Base-by-base conservation (phyloP, 768 basidiomycete species). In the Mycena epipterygia region DNA sequence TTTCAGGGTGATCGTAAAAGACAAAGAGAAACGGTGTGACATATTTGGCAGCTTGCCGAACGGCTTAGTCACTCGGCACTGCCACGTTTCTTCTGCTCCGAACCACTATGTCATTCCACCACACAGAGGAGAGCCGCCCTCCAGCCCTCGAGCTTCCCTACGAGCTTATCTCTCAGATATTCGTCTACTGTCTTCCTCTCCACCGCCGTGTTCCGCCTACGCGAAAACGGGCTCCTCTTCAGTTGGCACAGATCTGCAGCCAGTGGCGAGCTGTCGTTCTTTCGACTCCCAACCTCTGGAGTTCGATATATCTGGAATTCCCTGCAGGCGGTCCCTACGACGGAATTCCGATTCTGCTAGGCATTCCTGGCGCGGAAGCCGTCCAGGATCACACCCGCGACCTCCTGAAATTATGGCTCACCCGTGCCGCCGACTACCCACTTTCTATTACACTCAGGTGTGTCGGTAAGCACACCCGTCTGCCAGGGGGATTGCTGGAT, bases 321-420 rank as follows among this genome's bases (percentile, higher is more conserved):
- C 21, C 23, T 11, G 32, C 9, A 8, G 13, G 6, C 5, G 27
- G 12, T 3, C 17, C 64, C 23, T 64, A 55, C 41, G 39, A 64
- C n/a, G 65, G 33, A 9, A 51, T 51, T 0, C 27, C 46, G 6
- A 12, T 7, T 0, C 53, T 57, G 6, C 25, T 58, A 12, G 41
- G 41, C 9, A 25, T 13, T 7, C 23, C n/a, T 17, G 46, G 51
- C 25, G 21, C 56, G 2, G 32, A n/a, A 7, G 9, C 32, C 3
- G 41, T n/a, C 27, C 30, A 35, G 1, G 42, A 48, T 32, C 27
- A 37, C 27, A 39, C 56, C 1, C 6, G 29, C 17, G 27, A 35
- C 29, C 65, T 67, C 9, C 8, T 59, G 44, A 56, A 51, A 17
- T 29, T 67, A 35, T 67, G 65, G 65, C 42, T 67, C n/a, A 21